Evolutionary conservation across 2,329 filamentous ascomycete genomes (phyloP).

Genomic region (Aspergillus sp.): DNA sequence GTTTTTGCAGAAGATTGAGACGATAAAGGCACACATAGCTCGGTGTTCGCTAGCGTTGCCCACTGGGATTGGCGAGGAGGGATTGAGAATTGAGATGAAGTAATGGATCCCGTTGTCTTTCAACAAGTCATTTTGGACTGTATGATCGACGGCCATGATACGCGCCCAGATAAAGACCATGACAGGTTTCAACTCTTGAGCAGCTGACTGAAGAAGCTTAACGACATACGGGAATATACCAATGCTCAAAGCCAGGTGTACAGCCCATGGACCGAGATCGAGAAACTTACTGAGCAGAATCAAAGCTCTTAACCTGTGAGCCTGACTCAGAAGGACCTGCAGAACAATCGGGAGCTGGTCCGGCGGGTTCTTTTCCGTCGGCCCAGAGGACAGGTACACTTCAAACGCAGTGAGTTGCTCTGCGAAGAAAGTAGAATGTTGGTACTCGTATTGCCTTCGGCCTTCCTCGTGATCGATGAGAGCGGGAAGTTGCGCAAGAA

Average conservation of each 20-base stretch:
- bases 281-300: constrained; percentile 92
- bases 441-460: constrained; percentile 81
- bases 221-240: constrained; percentile 99
- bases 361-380: constrained; percentile 81
- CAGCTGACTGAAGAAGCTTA: constrained; percentile 93
- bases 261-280: constrained; percentile 95
- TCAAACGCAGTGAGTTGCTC: constrained; percentile 98
- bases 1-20: constrained; percentile 94
- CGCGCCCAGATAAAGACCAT: constrained; percentile 99
- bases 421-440: constrained; percentile 93
- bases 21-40: constrained; percentile 98
- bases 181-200: constrained; percentile 90
- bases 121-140: constrained; percentile 88
- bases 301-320: constrained; percentile 86
- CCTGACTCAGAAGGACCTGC: constrained; percentile 93
- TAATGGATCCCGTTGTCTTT: constrained; percentile 98
- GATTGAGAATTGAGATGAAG: constrained; percentile 90
- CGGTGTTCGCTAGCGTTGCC: constrained; percentile 92
- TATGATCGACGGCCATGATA: constrained; percentile 91
- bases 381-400: constrained; percentile 85
- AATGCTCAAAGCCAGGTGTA: constrained; percentile 96
- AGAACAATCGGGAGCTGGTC: constrained; percentile 96
- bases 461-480: constrained; percentile 77
- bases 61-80: constrained; percentile 79
- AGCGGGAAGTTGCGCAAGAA: constrained; percentile 83